Evolutionary conservation across 805 yeast genomes (phyloP), one percentile per base, ranked within the genome.

Genomic region (Wickerhamomyces queroliae): DNA sequence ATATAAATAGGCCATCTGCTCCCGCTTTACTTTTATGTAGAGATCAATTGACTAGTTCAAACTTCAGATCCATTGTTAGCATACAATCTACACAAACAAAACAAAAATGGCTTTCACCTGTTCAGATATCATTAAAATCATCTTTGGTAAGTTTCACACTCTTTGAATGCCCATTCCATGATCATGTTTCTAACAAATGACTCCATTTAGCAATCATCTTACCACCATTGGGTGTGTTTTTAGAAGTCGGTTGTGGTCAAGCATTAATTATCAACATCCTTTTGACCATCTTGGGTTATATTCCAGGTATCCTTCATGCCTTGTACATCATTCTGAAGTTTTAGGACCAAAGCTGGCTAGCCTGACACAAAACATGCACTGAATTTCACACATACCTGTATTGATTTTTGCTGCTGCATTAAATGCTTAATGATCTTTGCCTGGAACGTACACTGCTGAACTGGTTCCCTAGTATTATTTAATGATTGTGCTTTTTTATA

Each of bases 291-390:
- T 69, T 82, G 36, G 90, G 88, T 42, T 83, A 76, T 64, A 71
- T 83, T 55, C 91, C 91, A 8, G 89, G 83, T 50, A 74, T 78
- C 37, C 62, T 78, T 38, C 83, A 78, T 47, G 82, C 83, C 5
- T 58, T 78, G 34, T 78, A 73, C 52, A 62, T 78, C 39, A 75
- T 78, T 31, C 48, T 42, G 36, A 52, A 43, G 44, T 48, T 52
- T 27, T 59, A 41, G n/a, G n/a, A n/a, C n/a, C n/a, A n/a, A n/a
- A n/a, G n/a, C n/a, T n/a, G n/a, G n/a, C n/a, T n/a, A n/a, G n/a
- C n/a, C n/a, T n/a, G n/a, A n/a, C n/a, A n/a, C n/a, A n/a, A n/a
- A n/a, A n/a, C n/a, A n/a, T n/a, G n/a, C n/a, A n/a, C n/a, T n/a
- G n/a, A n/a, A n/a, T n/a, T n/a, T n/a, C n/a, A n/a, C n/a, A n/a